Conservation (phyloP, 352 stramenopile species). For the Stramenopiles sp. region DNA sequence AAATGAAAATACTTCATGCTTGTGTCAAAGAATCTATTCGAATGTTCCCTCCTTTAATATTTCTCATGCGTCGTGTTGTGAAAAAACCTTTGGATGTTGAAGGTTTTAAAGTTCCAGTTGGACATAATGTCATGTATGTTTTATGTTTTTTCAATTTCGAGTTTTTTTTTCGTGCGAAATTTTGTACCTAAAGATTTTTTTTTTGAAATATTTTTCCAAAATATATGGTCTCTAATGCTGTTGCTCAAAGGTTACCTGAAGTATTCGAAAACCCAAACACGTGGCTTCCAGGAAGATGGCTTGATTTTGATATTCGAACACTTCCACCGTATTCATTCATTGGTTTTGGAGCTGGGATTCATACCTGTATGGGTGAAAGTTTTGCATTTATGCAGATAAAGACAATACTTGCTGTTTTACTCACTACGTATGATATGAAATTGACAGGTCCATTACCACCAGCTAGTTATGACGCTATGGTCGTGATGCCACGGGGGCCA, state of each 20-base stretch:
- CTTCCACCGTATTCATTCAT: conserved; percentile 44
- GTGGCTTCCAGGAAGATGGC: no score
- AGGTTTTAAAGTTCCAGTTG: conserved; percentile 8
- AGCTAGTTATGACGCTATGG: conserved; percentile 1
- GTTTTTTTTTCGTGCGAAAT: no score
- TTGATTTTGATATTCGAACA: conserved; percentile 19
- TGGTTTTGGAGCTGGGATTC: conserved; percentile 50
- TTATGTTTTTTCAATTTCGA: no score
- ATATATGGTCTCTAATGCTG: no score
- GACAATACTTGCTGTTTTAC: conserved; percentile 46
- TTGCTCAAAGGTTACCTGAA: no score
- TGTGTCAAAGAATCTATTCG: conserved; percentile 50
- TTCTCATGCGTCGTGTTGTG: conserved; percentile 53
- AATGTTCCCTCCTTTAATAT: conserved; percentile 51
- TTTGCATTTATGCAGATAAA: conserved; percentile 66
- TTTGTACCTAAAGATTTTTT: no score
- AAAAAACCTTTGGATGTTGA: no score
- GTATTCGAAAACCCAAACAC: no score
- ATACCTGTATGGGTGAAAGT: conserved; percentile 58
- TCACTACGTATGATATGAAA: conserved; percentile 46
- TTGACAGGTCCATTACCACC: conserved; percentile 16
- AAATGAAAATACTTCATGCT: conserved; percentile 41
- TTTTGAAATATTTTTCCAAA: no score
- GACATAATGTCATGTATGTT: no score
- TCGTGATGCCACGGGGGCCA: conserved; percentile 7